Conservation (phyloP, 257 asterid genomes). For the Hygrophila difformis region DNA sequence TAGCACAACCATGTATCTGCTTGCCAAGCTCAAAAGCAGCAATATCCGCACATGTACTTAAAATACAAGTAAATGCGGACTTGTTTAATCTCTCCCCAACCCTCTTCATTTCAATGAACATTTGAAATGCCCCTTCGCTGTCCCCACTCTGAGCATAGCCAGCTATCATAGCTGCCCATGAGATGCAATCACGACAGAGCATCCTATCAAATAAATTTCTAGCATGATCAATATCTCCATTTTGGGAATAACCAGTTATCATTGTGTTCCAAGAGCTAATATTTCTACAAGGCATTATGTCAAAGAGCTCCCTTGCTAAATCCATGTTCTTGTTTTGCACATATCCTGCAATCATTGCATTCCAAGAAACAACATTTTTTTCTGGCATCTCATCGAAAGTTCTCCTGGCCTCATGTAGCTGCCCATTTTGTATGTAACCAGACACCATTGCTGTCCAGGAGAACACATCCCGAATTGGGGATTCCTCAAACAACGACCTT, state of each 20-base stretch:
- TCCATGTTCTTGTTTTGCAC: constrained; percentile 63
- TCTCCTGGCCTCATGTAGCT: constrained; percentile 63
- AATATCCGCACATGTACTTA: constrained; percentile 82
- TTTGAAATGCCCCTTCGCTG: constrained; percentile 47
- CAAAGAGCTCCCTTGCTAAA: constrained; percentile 67
- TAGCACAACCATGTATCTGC: constrained; percentile 64
- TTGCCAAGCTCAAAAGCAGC: constrained; percentile 88
- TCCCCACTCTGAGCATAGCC: constrained; percentile 74
- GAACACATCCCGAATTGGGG: constrained; percentile 64
- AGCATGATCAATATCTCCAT: constrained; percentile 50
- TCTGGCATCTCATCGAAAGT: constrained; percentile 73
- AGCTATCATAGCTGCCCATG: constrained; percentile 93
- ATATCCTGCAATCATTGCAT: constrained; percentile 89
- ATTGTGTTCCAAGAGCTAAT: constrained; percentile 89
- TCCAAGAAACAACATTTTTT: constrained; percentile 81
- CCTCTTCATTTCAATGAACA: constrained; percentile 59
- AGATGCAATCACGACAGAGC: constrained; percentile 75
- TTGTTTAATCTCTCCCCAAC: constrained; percentile 57
- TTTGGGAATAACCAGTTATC: constrained; percentile 84
- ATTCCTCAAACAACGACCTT: constrained; percentile 53
- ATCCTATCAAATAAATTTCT: constrained; percentile 57
- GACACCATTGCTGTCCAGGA: constrained; percentile 93
- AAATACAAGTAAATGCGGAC: constrained; percentile 51
- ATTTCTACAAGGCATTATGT: constrained; percentile 68
- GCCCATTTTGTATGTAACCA: constrained; percentile 73